Evolutionary conservation across 306 rosid species (phyloP).

Genomic region (Casuarina cunninghamiana): DNA sequence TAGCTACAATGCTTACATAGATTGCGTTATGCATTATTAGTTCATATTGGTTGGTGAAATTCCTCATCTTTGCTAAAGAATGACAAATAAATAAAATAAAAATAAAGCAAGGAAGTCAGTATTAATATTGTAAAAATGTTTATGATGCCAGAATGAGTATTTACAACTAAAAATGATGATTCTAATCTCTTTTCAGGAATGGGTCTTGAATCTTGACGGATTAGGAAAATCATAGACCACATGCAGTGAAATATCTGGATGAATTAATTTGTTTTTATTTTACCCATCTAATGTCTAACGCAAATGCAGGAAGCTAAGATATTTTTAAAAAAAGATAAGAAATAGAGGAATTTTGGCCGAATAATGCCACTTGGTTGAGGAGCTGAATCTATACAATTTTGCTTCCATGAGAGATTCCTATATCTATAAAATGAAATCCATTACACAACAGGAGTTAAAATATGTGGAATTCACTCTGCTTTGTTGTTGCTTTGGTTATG

Average conservation of each 20-base stretch:
- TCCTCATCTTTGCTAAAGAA: background rate
- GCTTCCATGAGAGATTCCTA: conserved; percentile 16
- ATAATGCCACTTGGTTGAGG: conserved; percentile 7
- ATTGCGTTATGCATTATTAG: background rate
- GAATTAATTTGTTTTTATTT: background rate
- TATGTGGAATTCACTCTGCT: conserved; percentile 9
- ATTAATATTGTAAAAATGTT: background rate
- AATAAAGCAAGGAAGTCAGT: background rate
- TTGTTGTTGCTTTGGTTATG: conserved; percentile 23
- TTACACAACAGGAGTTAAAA: background rate
- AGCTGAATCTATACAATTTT: conserved; percentile 7
- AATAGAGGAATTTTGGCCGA: background rate
- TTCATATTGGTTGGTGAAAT: background rate
- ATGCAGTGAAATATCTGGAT: background rate
- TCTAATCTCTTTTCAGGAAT: background rate
- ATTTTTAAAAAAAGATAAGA: background rate
- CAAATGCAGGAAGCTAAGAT: background rate
- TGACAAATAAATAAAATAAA: background rate
- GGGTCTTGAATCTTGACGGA: background rate
- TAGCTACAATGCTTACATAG: background rate
- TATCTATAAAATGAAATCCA: background rate
- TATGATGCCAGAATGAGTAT: background rate
- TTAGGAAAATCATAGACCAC: conserved; percentile 3
- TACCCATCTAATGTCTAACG: background rate
- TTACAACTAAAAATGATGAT: conserved; percentile 2